Conservation (phyloP, 1,139 yeast species). For the Zygosaccharomyces pseudobailii region DNA sequence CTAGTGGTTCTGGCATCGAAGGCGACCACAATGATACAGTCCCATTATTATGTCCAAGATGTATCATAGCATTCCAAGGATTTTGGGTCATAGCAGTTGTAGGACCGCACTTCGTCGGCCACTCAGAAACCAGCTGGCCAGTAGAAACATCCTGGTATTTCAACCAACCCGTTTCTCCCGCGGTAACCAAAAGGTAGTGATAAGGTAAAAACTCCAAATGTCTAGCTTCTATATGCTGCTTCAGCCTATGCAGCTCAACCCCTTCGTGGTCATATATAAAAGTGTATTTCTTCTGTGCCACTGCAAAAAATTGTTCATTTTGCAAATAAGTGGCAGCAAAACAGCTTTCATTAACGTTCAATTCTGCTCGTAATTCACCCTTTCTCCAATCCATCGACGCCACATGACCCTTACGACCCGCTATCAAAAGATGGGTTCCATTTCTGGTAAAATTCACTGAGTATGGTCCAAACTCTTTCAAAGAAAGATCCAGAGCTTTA, state of each 20-base stretch:
- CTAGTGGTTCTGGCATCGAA: conserved; percentile 78
- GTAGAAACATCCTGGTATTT: conserved; percentile 96
- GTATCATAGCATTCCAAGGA: conserved; percentile 94
- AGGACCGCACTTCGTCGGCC: conserved; percentile 85
- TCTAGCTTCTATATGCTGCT: conserved; percentile 84
- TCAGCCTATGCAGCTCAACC: conserved; percentile 83
- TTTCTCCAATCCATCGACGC: conserved; percentile 96
- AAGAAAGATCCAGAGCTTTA: conserved; percentile 68
- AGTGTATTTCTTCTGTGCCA: conserved; percentile 92
- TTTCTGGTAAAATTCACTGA: conserved; percentile 74
- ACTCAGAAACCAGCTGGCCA: conserved; percentile 78
- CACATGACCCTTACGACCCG: conserved; percentile 90
- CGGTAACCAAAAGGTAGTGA: conserved; percentile 81
- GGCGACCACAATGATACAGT: conserved; percentile 95
- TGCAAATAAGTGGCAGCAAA: conserved; percentile 87
- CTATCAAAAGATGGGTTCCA: conserved; percentile 79
- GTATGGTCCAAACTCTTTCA: conserved; percentile 86
- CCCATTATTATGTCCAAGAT: conserved; percentile 91
- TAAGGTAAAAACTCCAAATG: conserved; percentile 85
- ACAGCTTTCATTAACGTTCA: conserved; percentile 82
- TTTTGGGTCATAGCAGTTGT: conserved; percentile 84
- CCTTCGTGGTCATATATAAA: conserved; percentile 91
- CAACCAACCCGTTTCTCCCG: conserved; percentile 82
- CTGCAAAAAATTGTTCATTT: conserved; percentile 91
- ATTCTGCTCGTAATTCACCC: conserved; percentile 75